Evolutionary conservation across 2,329 filamentous ascomycete genomes (phyloP).

Genomic region (Fusarium setosum): DNA sequence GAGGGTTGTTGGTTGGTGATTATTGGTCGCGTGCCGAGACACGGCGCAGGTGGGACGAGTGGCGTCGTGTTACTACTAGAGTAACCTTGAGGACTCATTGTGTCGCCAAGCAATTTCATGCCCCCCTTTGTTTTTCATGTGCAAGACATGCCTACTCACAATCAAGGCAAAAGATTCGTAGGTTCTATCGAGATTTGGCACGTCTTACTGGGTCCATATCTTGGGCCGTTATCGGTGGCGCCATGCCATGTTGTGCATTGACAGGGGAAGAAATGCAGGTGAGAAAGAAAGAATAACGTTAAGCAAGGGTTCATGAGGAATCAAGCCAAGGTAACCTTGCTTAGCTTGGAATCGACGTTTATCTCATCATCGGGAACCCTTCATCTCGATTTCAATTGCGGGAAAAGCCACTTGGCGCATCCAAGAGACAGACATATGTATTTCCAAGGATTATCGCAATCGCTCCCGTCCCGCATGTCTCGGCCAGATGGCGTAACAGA

Average conservation of each 20-base stretch:
- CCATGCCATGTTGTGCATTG: constrained; percentile 24
- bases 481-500: neutral
- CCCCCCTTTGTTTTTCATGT: too few species aligned
- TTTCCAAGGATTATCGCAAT: too few species aligned
- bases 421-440: too few species aligned
- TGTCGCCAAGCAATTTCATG: too few species aligned
- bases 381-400: too few species aligned
- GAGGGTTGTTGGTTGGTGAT: neutral
- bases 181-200: neutral
- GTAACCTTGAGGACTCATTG: neutral
- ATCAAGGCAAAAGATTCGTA: too few species aligned
- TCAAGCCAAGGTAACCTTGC: neutral
- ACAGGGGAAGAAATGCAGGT: constrained; percentile 5
- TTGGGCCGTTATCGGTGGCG: constrained; percentile 37
- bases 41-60: neutral
- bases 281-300: neutral
- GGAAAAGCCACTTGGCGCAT: too few species aligned
- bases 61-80: neutral
- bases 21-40: neutral
- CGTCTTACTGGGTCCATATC: too few species aligned
- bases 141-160: too few species aligned
- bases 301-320: constrained; percentile 1
- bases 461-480: neutral
- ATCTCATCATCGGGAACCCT: too few species aligned
- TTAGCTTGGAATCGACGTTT: neutral